A percentile compares a stretch with the other conserved stretches of the same genome.
Evolutionary conservation across 1,284 basidiomycete genomes (phyloP).

Genomic region (Exsudoporus floridanus): DNA sequence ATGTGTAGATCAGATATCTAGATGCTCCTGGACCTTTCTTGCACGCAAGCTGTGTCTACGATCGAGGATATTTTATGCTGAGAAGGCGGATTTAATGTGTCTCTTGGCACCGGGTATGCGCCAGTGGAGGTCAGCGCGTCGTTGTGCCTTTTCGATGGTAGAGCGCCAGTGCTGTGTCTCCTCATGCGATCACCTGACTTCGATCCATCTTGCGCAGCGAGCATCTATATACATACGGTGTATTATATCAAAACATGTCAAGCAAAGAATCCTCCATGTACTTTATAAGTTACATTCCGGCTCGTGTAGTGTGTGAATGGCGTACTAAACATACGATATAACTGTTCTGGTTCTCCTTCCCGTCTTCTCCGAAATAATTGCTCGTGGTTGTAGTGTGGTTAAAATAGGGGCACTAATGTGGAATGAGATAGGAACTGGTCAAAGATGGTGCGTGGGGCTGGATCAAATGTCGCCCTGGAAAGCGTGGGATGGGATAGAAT

Average conservation of each 20-base stretch:
- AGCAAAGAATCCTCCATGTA: not conserved
- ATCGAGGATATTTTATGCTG: not conserved
- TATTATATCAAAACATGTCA: constrained; percentile 7
- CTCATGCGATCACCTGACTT: not conserved
- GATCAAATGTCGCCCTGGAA: constrained; percentile 3
- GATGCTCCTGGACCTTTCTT: not conserved
- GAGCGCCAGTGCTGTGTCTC: not conserved
- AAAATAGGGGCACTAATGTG: constrained; percentile 3
- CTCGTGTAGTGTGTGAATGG: constrained; percentile 5
- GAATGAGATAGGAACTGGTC: constrained; percentile 4
- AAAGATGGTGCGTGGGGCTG: constrained; percentile 10
- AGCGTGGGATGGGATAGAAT: constrained; percentile 2
- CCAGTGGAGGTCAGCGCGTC: not conserved
- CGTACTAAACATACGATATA: constrained; percentile 13
- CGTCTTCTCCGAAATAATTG: not conserved
- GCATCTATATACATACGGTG: not conserved
- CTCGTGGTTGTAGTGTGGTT: not conserved
- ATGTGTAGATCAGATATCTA: not conserved
- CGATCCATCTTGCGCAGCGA: not conserved
- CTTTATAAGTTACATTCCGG: constrained; percentile 7
- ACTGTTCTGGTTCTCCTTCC: constrained; percentile 2
- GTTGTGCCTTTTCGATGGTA: not conserved
- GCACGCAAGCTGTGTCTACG: not conserved
- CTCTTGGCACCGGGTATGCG: not conserved
- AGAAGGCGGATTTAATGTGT: not conserved